These are phyloP conservation scores for Herpetomonas tarakana DNA, from an alignment of 208 protist species.

Conservation along the genomic window DNA sequence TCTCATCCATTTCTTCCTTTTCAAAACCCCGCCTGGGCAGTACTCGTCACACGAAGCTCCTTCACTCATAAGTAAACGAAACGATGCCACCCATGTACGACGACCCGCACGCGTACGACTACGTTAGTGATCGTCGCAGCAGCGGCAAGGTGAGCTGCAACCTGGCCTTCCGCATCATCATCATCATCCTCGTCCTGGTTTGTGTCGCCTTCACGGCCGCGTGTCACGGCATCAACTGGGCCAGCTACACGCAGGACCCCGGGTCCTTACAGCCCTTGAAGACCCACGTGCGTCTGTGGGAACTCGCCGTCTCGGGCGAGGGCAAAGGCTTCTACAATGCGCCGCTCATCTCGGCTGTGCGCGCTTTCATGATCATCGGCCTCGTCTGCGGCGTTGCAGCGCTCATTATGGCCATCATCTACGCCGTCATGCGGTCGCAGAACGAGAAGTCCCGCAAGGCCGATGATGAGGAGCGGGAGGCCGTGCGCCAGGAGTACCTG, in stretches of 20 bases:
- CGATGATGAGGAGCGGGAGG: background rate
- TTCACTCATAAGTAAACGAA: too few relatives aligned
- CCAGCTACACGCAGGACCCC: background rate
- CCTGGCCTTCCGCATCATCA: background rate
- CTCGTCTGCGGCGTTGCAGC: background rate
- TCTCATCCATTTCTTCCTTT: too few relatives aligned
- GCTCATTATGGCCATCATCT: background rate
- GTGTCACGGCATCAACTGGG: background rate
- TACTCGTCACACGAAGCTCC: too few relatives aligned
- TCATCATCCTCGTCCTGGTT: background rate
- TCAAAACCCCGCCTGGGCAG: too few relatives aligned
- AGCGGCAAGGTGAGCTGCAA: background rate
- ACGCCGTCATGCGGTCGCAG: background rate
- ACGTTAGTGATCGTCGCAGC: background rate
- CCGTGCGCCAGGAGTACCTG: background rate
- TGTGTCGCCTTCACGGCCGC: background rate
- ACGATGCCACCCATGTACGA: background rate
- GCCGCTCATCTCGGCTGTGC: background rate
- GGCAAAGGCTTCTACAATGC: background rate
- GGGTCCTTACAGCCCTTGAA: background rate
- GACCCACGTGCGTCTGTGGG: background rate
- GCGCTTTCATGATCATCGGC: background rate
- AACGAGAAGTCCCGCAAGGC: background rate
- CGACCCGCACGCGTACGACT: background rate
- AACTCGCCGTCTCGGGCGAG: background rate